Evolutionary conservation across 352 stramenopile genomes (phyloP), one percentile per base, ranked within the genome.

Genomic region (Phytophthora macrochlamydospora): DNA sequence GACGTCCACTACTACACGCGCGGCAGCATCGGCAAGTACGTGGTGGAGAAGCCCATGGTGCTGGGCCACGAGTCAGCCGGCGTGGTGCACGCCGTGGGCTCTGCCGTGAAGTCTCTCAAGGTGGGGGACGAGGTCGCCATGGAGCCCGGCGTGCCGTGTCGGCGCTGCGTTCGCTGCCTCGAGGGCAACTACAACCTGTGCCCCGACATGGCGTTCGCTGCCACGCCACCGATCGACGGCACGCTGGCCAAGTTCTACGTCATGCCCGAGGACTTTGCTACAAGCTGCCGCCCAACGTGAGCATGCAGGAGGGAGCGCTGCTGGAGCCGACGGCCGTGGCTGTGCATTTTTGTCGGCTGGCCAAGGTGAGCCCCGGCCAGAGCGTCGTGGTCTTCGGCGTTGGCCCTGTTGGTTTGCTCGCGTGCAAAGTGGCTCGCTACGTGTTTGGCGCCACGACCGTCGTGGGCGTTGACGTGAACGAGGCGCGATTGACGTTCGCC

Each of bases 1-100:
- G 62, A 75, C 52, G 46, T 75, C 2, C 62, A 75, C 56, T 71
- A 75, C 62, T 75, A 67, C 67, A 75, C 52, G n/a, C 56, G 71
- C 62, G 56, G 67, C 33, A 49, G 62, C 38, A 75, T 75, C 53
- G 67, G 62, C 56, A 67, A 71, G 56, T 75, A 53, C 37, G 67
- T 75, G 35, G 62, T 75, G 51, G 38, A 62, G 5, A 60, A 68
- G 46, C 57, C 62, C n/a, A 67, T 71, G 62, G 62, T 71, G 18
- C 50, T 75, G 43, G 67, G 67, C 9, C 62, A 75, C 35, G 67
- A 75, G 52, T 75, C 67, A 1, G 62, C 56, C 13, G 67, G 67
- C 8, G 62, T 75, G 14, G 67, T 75, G 40, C 62, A 71, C 24
- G 67, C 62, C 33, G 56, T 75, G 18, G 67, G 56, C 2, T 51